phyloP scores from a whole-genome alignment of 345 rosid genomes.

The Alliaria petiolata region DNA sequence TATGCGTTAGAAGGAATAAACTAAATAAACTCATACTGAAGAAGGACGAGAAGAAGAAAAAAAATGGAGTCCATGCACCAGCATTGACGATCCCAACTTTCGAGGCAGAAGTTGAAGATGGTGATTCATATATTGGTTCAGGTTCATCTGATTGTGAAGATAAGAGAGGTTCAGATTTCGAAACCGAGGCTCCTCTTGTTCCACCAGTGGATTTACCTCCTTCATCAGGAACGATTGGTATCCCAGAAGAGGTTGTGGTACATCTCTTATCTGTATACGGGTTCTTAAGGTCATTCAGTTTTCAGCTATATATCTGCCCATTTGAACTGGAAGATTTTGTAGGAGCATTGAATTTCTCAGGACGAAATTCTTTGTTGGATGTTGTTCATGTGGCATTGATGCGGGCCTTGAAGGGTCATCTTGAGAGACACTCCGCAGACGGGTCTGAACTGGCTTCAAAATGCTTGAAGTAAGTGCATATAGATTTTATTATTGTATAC shows the following conservation, averaged over 20 bases:
- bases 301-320: constrained; percentile 64
- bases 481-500: neutral
- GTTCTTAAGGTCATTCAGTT: constrained; percentile 68
- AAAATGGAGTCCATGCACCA: constrained; percentile 27
- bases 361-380: constrained; percentile 67
- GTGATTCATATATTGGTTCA: constrained; percentile 65
- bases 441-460: constrained; percentile 62
- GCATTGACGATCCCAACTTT: constrained; percentile 30
- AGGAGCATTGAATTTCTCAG: constrained; percentile 62
- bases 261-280: constrained; percentile 76
- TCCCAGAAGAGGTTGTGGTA: constrained; percentile 62
- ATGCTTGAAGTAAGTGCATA: constrained; percentile 59
- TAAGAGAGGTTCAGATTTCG: constrained; percentile 32
- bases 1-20: constrained; percentile 42
- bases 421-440: constrained; percentile 53
- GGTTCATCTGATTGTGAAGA: constrained; percentile 48
- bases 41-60: constrained; percentile 40
- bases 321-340: constrained; percentile 80
- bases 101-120: constrained; percentile 38
- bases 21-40: constrained; percentile 43
- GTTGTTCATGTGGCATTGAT: constrained; percentile 73
- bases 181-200: constrained; percentile 35
- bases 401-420: constrained; percentile 60
- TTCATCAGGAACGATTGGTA: constrained; percentile 69
- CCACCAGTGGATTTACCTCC: constrained; percentile 61